Base-by-base conservation (phyloP, 2,329 filamentous ascomycete species). In the Ophiocordyceps camponoti-saundersi region DNA sequence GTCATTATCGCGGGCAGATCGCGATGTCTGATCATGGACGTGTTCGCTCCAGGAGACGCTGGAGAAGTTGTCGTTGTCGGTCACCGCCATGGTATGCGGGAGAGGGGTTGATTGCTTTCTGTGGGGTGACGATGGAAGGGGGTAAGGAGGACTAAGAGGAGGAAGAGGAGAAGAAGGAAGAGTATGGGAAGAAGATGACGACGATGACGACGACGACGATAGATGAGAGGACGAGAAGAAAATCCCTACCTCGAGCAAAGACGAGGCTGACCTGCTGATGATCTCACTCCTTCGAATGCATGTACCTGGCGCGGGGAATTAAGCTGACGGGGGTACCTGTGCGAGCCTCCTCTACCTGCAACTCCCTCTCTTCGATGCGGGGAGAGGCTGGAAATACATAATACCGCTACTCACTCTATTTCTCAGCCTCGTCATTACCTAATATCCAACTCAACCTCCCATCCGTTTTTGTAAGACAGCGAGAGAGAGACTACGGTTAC, bases 11-110 rank as follows among this genome's bases (percentile, higher is more conserved):
- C 45, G 42, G 8, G 23, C 39, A 45, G 55, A 45, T 20, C 44
- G 55, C 30, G n/a, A 45, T 18, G 52, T 57, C 40, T 73, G 68
- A 52, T 59, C 67, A 51, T 56, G 60, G 54, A 62, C 60, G 42
- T 75, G 72, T 49, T 82, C 79, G 60, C 77, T 80, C 86, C 86
- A 93, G 49, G 82, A 82, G 51, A 90, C 79, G 60, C 77, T 85
- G 59, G 86, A 84, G 64, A 92, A 92, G 65, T 84, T 82, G 64
- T 85, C 82, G 57, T 72, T 65, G 56, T 74, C 71, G 53, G 70
- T 67, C 56, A 68, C 68, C 50, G 69, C 54, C 59, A 61, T 58
- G 42, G 36, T 11, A n/a, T 26, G 34, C 34, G 39, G 39, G 20
- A 18, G 10, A n/a, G n/a, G n/a, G n/a, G n/a, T n/a, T n/a, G n/a